These are phyloP conservation scores for Penicillium sp. DNA, from an alignment of 2,329 filamentous ascomycete genomes.

Conservation along the genomic window DNA sequence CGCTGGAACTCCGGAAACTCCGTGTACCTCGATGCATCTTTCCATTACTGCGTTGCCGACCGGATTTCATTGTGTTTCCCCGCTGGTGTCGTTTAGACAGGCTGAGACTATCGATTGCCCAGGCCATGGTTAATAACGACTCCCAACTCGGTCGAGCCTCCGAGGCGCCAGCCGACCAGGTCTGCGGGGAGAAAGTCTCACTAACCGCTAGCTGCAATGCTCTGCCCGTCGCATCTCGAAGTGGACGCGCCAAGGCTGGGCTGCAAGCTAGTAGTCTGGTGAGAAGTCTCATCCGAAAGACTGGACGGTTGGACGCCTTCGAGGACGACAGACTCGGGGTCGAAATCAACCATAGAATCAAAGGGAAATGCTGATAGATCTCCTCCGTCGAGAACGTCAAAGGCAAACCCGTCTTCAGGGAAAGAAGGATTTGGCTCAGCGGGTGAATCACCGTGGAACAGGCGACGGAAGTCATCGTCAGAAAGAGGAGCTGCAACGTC, in stretches of 20 bases:
- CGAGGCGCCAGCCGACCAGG: slow-evolving; percentile 34
- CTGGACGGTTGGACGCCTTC: slow-evolving; percentile 46
- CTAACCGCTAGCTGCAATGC: slow-evolving; percentile 54
- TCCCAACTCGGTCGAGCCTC: slow-evolving; percentile 42
- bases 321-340: slow-evolving; percentile 50
- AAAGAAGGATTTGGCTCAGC: slow-evolving; percentile 71
- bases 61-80: slow-evolving; percentile 26
- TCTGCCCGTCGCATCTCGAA: slow-evolving; percentile 55
- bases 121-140: slow-evolving; percentile 48
- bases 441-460: slow-evolving; percentile 64
- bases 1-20: slow-evolving; percentile 44
- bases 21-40: slow-evolving; percentile 38
- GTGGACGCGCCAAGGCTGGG: slow-evolving; percentile 55
- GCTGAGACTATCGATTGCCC: slow-evolving; percentile 47
- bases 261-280: slow-evolving; percentile 53
- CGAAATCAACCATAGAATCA: slow-evolving; percentile 58
- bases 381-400: slow-evolving; percentile 62
- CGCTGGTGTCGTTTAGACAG: slow-evolving; percentile 37
- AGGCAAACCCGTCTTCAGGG: slow-evolving; percentile 73
- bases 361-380: slow-evolving; percentile 52
- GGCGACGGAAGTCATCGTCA: slow-evolving; percentile 64
- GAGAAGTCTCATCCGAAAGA: slow-evolving; percentile 53
- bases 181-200: slow-evolving; percentile 40
- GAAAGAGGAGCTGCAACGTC: slow-evolving; percentile 65
- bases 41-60: slow-evolving; percentile 38